phyloP scores from a whole-genome alignment of 495 filamentous ascomycete genomes.

The Aspergillus hancockii region DNA sequence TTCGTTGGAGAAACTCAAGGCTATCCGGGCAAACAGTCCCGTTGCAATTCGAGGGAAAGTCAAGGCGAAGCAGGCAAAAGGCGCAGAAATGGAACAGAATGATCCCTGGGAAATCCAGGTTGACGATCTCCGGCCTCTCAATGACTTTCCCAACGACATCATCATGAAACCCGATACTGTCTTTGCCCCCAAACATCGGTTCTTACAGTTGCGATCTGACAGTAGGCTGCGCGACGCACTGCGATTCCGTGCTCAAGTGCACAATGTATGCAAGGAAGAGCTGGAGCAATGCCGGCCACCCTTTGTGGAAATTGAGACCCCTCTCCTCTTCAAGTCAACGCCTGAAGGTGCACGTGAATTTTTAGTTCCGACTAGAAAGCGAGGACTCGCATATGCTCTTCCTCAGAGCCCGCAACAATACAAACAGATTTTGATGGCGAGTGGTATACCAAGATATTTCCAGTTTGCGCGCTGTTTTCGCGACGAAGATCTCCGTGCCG shows the following conservation, averaged over 20 bases:
- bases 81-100: constrained; percentile 23
- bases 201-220: constrained; percentile 82
- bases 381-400: constrained; percentile 80
- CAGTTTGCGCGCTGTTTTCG: constrained; percentile 95
- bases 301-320: constrained; percentile 87
- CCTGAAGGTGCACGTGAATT: constrained; percentile 96
- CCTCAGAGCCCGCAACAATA: constrained; percentile 98
- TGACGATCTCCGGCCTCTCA: constrained; percentile 64
- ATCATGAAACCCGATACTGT: constrained; percentile 69
- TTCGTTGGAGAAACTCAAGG: constrained; percentile 48
- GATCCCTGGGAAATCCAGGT: constrained; percentile 62
- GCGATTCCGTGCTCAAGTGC: constrained; percentile 54
- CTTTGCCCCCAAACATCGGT: constrained; percentile 72
- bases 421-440: constrained; percentile 96
- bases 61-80: constrained; percentile 43
- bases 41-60: constrained; percentile 53
- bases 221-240: constrained; percentile 62
- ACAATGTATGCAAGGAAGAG: constrained; percentile 50
- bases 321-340: constrained; percentile 93
- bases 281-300: constrained; percentile 44
- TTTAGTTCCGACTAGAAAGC: constrained; percentile 80
- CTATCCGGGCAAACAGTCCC: constrained; percentile 50
- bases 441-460: constrained; percentile 77
- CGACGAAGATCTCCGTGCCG: constrained; percentile 90
- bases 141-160: constrained; percentile 74